Evolutionary conservation across 768 basidiomycete genomes (phyloP), one percentile per base, ranked within the genome.

Genomic region (Candolleomyces aberdarensis): DNA sequence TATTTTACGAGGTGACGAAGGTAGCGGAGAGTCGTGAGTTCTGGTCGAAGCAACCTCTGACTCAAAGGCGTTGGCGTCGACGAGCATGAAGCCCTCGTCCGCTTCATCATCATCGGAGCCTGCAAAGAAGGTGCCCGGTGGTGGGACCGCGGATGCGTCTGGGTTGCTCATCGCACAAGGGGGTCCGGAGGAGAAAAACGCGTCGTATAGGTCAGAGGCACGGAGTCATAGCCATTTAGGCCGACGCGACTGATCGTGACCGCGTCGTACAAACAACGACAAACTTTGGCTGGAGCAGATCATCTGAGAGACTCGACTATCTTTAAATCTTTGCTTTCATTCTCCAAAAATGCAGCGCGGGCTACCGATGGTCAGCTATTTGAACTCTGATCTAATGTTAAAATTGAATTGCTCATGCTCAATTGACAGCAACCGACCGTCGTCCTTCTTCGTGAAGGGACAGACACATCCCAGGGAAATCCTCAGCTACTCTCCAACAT

Each of bases 401-500:
- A 58, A 10, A 29, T 13, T 32, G 41, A 17, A 39, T 54, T 41
- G 40, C 59, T 64, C 29, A 65, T 60, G 56, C 65, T 66, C 10
- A 59, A 66, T 31, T 57, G 59, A 59, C 65, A 97, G 95, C 95
- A 96, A 96, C 95, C 95, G 10, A 97, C 95, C 40, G 94, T 98
- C 55, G 92, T 98, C 71, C 91, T 98, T 76, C 86, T 98, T 49
- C 86, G 91, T 69, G 96, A 97, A 80, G 96, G 96, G 69, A 97
- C 96, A 64, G 96, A 97, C 75, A 88, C 92, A 15, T 97, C 95
- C 3, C 96, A 97, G 75, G 96, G 96, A 70, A 94, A 88, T 64
- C 85, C 88, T 4, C 95, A 98, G 73, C 77, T 98, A 31, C 82
- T 98, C 31, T 96, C 93, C 57, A 98, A 98, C 75, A 99, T 98